Base-by-base conservation (phyloP, 257 asterid species). In the Petunia secreta region DNA sequence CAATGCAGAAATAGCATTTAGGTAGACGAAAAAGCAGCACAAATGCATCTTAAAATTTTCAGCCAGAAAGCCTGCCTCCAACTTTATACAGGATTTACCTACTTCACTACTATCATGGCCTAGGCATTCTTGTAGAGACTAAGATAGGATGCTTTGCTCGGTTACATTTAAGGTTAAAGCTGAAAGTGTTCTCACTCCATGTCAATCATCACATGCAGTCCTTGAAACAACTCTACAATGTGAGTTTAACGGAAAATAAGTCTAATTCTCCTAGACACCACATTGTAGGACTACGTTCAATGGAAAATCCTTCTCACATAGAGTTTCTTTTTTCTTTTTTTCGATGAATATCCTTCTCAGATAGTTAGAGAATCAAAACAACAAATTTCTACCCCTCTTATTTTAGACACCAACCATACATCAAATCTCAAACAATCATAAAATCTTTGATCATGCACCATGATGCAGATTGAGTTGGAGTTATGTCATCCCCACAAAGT, bases 1-100 rank as follows among this genome's bases (percentile, higher is more conserved):
- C 62, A 71, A n/a, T 2, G 77, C 37, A 73, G 46, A 73, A 57
- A 11, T 71, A 73, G 34, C 77, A 48, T 73, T 50, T 57, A 73
- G 36, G 41, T 50, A 11, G 34, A 50, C 10, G 10, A 71, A 50
- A 5, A 34, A 16, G n/a, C 76, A 68, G 57, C 76, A 43, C n/a
- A 44, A 44, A 36, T 69, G 41, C 59, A 71, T 25, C 59, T 48
- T 46, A 48, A 36, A 25, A 16, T 48, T 46, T 13, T 46, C 59
- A 34, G 60, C 60, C 60, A 48, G 60, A 34, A 71, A 46, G 16
- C 16, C 43, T 5, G 50, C 34, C 39, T 71, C 60, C 60, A 48
- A 71, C 44, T 71, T 71, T 71, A 71, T 48, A 48, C 60, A 25
- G 1, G 11, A 25, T 71, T 71, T 48, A 34, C 60, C 43, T 25